Base-by-base conservation (phyloP, 495 filamentous ascomycete genomes). In the Aspergillus cristatus region DNA sequence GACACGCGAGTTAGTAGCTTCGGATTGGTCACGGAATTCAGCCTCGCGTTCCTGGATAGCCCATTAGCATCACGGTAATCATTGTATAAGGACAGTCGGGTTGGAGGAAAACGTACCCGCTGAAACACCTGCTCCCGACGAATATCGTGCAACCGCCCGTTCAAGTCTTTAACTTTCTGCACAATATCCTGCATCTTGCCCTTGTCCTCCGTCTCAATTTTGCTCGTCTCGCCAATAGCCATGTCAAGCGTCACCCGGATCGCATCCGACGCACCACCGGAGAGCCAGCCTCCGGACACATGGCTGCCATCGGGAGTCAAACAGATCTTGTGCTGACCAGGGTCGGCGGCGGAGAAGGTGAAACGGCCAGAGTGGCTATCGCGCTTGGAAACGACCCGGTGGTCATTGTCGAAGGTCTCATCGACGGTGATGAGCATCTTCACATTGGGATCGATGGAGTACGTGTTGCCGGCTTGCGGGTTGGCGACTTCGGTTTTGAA, bases 391-490 rank as follows among this genome's bases (percentile, higher is more conserved):
- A 97, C 84, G 32, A 98, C 79, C 42, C 86, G 85, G 74, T 98
- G 91, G 71, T 96, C 85, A 63, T 95, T 91, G 77, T 97, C 91
- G 63, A 98, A 98, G 53, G 81, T 74, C 69, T 98, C 93, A 46
- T 94, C 87, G 40, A 98, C 91, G 13, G 85, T 89, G 54, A 97
- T 91, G 60, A 78, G 81, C 48, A 98, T 77, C 58, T 72, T 79
- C 45, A 96, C 67, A 51, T 74, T 74, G 45, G 79, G 74, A 61
- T 89, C 81, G 37, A 79, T 66, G 14, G 62, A 48, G 72, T 80
- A 97, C 34, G 67, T 55, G 46, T 72, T 74, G n/a, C n/a, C n/a
- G 34, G 59, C 45, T 35, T 72, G 60, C 39, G 77, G 59, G 59
- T 89, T 78, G 66, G 76, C 84, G 54, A 91, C 77, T 53, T 89